Percentiles rank a stretch among this genome's conserved stretches.
These are phyloP conservation scores for Powellomyces hirtus DNA, from an alignment of 192 early-diverging fungal genomes.

Conservation along the genomic window DNA sequence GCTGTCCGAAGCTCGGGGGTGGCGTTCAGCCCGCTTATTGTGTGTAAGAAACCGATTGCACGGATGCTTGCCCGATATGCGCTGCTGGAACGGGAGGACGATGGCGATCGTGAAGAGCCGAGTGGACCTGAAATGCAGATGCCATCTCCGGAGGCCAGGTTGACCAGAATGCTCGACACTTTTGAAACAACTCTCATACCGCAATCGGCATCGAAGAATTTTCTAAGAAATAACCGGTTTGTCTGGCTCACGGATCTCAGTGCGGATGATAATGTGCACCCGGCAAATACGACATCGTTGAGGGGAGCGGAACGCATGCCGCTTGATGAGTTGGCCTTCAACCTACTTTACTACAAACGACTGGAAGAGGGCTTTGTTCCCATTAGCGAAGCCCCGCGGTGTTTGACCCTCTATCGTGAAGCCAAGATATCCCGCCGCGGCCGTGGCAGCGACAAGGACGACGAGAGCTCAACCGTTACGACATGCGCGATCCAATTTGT, in stretches of 20 bases:
- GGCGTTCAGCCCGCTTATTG: slow-evolving; percentile 37
- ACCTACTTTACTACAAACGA: slow-evolving; percentile 38
- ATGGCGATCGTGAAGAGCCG: not conserved
- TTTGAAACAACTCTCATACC: slow-evolving; percentile 23
- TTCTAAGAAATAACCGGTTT: slow-evolving; percentile 45
- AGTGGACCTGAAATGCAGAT: not conserved
- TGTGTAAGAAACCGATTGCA: slow-evolving; percentile 40
- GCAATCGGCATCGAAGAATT: slow-evolving; percentile 27
- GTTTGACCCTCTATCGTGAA: slow-evolving; percentile 49
- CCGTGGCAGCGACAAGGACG: not conserved
- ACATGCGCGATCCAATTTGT: slow-evolving; percentile 46
- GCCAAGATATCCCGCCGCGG: not conserved
- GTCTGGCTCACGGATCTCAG: slow-evolving; percentile 48
- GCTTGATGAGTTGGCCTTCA: slow-evolving; percentile 37
- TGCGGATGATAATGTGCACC: not conserved
- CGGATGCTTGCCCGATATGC: slow-evolving; percentile 36
- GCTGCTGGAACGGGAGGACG: slow-evolving; percentile 13
- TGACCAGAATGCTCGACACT: not conserved
- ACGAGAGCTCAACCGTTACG: not conserved
- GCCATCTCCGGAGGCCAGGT: not conserved
- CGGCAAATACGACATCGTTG: not conserved
- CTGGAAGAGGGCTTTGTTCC: slow-evolving; percentile 45
- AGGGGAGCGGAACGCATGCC: slow-evolving; percentile 6
- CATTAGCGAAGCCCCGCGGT: slow-evolving; percentile 33
- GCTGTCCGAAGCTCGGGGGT: slow-evolving; percentile 17